A percentile compares a stretch with the other conserved stretches of the same genome.
Evolutionary conservation across 352 stramenopile genomes (phyloP).

Genomic region (Aphanomyces invadans): DNA sequence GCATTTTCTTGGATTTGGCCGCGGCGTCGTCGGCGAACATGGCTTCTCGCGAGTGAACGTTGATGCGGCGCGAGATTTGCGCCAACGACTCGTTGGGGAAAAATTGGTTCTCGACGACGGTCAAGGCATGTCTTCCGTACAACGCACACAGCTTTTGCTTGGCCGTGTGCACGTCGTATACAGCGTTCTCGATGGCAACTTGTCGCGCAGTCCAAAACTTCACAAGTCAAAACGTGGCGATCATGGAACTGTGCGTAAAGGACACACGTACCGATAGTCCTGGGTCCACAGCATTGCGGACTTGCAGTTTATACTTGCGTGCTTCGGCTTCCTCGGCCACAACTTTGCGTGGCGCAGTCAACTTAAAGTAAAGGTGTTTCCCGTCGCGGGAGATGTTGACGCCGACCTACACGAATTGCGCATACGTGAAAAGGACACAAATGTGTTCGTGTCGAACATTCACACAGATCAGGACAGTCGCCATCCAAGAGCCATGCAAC

Average conservation of each 20-base stretch:
- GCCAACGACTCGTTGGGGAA: constrained; percentile 37
- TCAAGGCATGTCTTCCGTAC: constrained; percentile 29
- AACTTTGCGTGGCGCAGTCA: constrained; percentile 45
- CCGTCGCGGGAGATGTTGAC: constrained; percentile 46
- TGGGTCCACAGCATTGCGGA: constrained; percentile 52
- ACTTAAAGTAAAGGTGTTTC: constrained; percentile 35
- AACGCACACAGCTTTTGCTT: constrained; percentile 54
- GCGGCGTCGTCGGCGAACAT: constrained; percentile 28
- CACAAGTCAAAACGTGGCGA: not conserved
- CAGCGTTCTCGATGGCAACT: constrained; percentile 37
- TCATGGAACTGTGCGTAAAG: not conserved
- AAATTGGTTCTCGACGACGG: constrained; percentile 37
- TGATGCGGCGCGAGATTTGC: constrained; percentile 41
- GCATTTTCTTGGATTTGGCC: constrained; percentile 26
- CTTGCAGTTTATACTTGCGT: constrained; percentile 42
- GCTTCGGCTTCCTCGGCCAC: constrained; percentile 24
- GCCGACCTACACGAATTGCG: constrained; percentile 59
- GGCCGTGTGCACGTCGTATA: constrained; percentile 38
- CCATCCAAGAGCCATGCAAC: too few species aligned
- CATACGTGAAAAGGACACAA: too few species aligned
- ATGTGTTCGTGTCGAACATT: too few species aligned
- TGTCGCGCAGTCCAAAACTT: constrained; percentile 43
- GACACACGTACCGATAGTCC: constrained; percentile 19
- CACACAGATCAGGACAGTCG: too few species aligned
- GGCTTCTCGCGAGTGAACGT: constrained; percentile 38